Base-by-base conservation (phyloP, 192 early-diverging fungal species). In the Chytriomyces confervae region DNA sequence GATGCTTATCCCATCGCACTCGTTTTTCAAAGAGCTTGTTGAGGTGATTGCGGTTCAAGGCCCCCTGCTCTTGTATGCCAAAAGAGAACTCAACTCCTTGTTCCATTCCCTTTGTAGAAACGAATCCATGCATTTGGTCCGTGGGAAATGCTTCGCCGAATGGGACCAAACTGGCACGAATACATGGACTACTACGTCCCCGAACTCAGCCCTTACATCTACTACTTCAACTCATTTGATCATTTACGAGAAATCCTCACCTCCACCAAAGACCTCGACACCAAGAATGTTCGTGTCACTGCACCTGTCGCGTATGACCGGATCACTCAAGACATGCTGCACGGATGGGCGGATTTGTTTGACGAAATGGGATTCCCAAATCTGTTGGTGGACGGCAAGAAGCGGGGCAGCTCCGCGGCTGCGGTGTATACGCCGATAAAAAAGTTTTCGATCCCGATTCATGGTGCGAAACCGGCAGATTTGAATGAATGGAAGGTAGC, bases 171-270 rank as follows among this genome's bases (percentile, higher is more conserved):
- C 11, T 78, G 77, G 77, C 46, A 46, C 71, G 6, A 61, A 44
- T 70, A 78, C 63, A 78, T 78, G 68, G 77, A 78, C 29, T 78
- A 78, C 68, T 78, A 70, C 53, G 45, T 27, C 47, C 62, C 77
- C 20, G 77, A 70, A n/a, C 36, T 78, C 48, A 50, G 24, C 13
- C 68, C 68, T 2, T 72, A 72, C 48, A 20, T 78, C 18, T 67
- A 78, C 53, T 78, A 72, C 48, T 78, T 78, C 20, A 36, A 78
- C 24, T 78, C 77, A 9, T 78, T 67, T 18, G 68, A 78, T 10
- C 61, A 78, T 6, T 44, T 78, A 7, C 8, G 71, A 8, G 45
- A 71, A 36, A 43, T 78, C 9, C 47, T 78, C 20, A 7, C 53
- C 50, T 13, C 53, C 5, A 16, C 77, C 3, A 16, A 20, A 11